Evolutionary conservation across 1,284 basidiomycete genomes (phyloP).

Genomic region (Malassezia psittaci): DNA sequence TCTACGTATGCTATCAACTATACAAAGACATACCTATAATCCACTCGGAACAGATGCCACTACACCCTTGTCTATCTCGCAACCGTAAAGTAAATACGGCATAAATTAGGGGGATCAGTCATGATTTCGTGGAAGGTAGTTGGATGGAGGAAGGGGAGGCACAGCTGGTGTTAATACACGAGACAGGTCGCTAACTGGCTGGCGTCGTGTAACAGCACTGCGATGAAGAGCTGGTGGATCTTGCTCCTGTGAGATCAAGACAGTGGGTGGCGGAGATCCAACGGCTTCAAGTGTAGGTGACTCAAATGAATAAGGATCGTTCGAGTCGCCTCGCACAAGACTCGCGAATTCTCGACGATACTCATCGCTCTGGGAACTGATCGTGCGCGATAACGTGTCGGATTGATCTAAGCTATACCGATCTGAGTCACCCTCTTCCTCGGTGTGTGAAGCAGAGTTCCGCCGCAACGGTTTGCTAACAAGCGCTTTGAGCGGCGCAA

Average conservation of each 20-base stretch:
- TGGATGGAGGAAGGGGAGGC: not conserved
- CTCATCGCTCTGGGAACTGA: conserved; percentile 1
- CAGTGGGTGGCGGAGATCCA: conserved; percentile 6
- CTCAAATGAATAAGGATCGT: not conserved
- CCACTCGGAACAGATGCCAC: too few relatives aligned
- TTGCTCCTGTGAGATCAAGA: conserved; percentile 1
- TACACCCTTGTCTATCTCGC: too few relatives aligned
- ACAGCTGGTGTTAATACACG: conserved; percentile 8
- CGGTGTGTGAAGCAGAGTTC: not conserved
- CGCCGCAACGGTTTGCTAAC: not conserved
- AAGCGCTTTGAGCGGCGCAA: not conserved
- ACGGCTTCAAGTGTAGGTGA: not conserved
- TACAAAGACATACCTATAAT: too few relatives aligned
- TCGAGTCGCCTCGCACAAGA: not conserved
- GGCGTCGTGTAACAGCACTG: not conserved
- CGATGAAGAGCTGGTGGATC: not conserved
- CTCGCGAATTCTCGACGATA: conserved; percentile 10
- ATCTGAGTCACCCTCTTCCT: not conserved
- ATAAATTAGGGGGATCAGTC: too few relatives aligned
- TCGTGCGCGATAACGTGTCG: not conserved
- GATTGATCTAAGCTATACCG: conserved; percentile 2
- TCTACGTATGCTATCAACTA: too few relatives aligned
- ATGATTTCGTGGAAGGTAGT: not conserved
- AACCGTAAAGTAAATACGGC: too few relatives aligned
- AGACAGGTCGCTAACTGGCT: not conserved